A percentile compares a stretch with the other conserved stretches of the same genome.
Conservation (phyloP, 306 rosid genomes). For the Fragaria ananassa region DNA sequence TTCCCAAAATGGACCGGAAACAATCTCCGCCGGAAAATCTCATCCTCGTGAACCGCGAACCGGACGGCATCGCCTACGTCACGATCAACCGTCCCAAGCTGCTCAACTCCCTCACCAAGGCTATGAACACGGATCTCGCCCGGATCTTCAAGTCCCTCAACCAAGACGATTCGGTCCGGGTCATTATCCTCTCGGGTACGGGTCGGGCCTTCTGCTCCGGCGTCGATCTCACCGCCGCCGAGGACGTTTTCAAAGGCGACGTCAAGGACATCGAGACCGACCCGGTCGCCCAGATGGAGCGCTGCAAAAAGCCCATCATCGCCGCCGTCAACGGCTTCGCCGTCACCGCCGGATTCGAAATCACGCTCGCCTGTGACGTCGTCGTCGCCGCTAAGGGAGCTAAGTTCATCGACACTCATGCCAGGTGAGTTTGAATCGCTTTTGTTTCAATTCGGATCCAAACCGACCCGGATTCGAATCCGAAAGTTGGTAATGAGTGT, state of each 20-base stretch:
- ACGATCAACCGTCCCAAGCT: slow-evolving; percentile 85
- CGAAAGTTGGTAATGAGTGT: not conserved
- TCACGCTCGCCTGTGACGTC: slow-evolving; percentile 82
- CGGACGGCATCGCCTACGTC: slow-evolving; percentile 56
- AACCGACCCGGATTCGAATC: not conserved
- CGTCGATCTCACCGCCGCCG: slow-evolving; percentile 76
- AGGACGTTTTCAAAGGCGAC: slow-evolving; percentile 90
- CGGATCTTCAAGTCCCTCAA: slow-evolving; percentile 55
- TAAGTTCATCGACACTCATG: slow-evolving; percentile 79
- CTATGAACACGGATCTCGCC: slow-evolving; percentile 79
- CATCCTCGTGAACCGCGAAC: slow-evolving; percentile 48
- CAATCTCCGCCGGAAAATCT: slow-evolving; percentile 42
- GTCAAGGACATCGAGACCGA: slow-evolving; percentile 74
- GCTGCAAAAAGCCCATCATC: slow-evolving; percentile 73
- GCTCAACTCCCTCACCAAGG: slow-evolving; percentile 65
- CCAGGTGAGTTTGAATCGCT: slow-evolving; percentile 39
- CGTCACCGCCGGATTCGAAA: slow-evolving; percentile 89
- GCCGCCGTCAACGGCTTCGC: slow-evolving; percentile 88
- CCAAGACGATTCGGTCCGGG: slow-evolving; percentile 63
- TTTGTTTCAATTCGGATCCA: not conserved
- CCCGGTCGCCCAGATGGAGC: slow-evolving; percentile 78
- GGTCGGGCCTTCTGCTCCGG: slow-evolving; percentile 95
- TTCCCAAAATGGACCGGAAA: slow-evolving; percentile 4
- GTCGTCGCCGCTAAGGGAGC: slow-evolving; percentile 78
- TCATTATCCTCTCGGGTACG: slow-evolving; percentile 63